phyloP scores from a whole-genome alignment of 345 rosid species.

The Citrus reticulata region DNA sequence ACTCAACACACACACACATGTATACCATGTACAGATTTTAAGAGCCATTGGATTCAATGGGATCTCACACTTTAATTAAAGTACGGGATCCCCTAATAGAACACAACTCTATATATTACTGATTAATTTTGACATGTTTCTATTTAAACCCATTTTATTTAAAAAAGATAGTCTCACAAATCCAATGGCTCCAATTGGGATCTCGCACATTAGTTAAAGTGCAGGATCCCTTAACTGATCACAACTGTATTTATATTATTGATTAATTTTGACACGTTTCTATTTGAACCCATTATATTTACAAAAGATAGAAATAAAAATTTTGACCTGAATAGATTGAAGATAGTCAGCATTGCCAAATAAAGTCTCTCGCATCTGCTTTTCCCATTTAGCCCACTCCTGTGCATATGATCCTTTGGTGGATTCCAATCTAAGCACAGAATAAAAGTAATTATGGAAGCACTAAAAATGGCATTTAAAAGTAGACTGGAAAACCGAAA shows the following conservation, averaged over 20 bases:
- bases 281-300: neutral
- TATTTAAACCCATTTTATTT: neutral
- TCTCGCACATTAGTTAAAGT: too few species aligned
- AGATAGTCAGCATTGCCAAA: slow-evolving; percentile 54
- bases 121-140: neutral
- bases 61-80: too few species aligned
- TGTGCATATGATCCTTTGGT: slow-evolving; percentile 70
- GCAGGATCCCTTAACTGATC: too few species aligned
- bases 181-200: too few species aligned
- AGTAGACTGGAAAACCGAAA: neutral
- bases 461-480: neutral
- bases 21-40: too few species aligned
- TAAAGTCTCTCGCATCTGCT: slow-evolving; percentile 50
- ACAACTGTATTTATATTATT: neutral
- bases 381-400: slow-evolving; percentile 94
- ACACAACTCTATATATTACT: neutral
- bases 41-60: too few species aligned
- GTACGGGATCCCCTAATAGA: too few species aligned
- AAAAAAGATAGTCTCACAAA: neutral
- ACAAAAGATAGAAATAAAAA: neutral
- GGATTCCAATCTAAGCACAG: slow-evolving; percentile 60
- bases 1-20: too few species aligned
- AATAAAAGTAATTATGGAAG: slow-evolving; percentile 8
- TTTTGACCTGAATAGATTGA: slow-evolving; percentile 65
- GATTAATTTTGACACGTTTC: neutral